phyloP scores from a whole-genome alignment of 495 filamentous ascomycete species.

The Diplogelasinospora grovesii region DNA sequence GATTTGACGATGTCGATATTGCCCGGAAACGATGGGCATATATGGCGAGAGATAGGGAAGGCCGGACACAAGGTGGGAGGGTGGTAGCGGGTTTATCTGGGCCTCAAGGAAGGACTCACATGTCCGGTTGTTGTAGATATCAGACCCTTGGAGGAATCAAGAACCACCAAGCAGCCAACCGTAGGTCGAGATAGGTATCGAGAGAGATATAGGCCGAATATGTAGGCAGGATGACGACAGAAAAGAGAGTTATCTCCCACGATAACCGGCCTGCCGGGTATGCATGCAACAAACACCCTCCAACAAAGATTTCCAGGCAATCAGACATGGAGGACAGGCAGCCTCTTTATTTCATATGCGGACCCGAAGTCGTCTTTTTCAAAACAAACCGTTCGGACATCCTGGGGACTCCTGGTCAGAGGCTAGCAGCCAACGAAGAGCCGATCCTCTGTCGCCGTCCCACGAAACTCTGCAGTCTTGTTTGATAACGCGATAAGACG shows the following conservation, averaged over 20 bases:
- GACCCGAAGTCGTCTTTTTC: no score
- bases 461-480: slow-evolving; percentile 14
- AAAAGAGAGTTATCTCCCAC: no score
- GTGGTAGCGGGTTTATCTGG: background rate
- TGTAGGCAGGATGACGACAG: no score
- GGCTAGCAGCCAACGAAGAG: slow-evolving; percentile 13
- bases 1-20: slow-evolving; percentile 16
- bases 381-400: slow-evolving; percentile 5
- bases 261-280: no score
- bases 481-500: slow-evolving; percentile 19
- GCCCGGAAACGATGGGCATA: slow-evolving; percentile 9
- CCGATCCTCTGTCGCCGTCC: slow-evolving; percentile 5
- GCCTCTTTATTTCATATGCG: no score
- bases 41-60: slow-evolving; percentile 1
- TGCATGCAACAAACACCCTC: no score
- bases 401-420: slow-evolving; percentile 11
- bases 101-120: background rate
- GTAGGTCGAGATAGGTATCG: no score
- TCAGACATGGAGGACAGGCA: no score
- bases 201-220: no score
- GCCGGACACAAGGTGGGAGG: background rate
- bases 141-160: no score
- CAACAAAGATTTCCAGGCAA: no score
- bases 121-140: background rate
- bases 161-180: no score